A percentile compares a stretch with the other conserved stretches of the same genome.
Evolutionary conservation across 2,329 filamentous ascomycete genomes (phyloP).

Genomic region (Hymenoscyphus fraxineus): DNA sequence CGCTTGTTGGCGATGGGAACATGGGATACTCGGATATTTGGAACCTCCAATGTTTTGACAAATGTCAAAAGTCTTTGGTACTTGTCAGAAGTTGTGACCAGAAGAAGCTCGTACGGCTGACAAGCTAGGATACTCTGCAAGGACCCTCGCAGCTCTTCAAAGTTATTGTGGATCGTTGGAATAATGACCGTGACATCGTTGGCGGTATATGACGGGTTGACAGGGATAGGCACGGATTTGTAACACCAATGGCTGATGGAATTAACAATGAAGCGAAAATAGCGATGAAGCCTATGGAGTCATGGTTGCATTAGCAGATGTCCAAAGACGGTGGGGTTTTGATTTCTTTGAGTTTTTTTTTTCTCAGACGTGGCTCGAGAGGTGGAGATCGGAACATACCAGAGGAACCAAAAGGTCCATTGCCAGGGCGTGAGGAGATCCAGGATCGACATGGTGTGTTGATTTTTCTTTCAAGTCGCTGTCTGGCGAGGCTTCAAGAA

Average conservation of each 20-base stretch:
- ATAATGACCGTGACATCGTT: conserved; percentile 92
- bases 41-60: conserved; percentile 54
- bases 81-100: conserved; percentile 85
- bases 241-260: conserved; percentile 82
- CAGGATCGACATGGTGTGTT: conserved; percentile 14
- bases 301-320: background rate
- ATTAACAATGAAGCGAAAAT: conserved; percentile 80
- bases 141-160: conserved; percentile 78
- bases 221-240: conserved; percentile 76
- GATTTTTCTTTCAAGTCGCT: background rate
- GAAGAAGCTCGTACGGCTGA: conserved; percentile 67
- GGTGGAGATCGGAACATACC: conserved; percentile 19
- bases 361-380: background rate
- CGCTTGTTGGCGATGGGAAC: conserved; percentile 91
- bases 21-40: conserved; percentile 68
- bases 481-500: background rate
- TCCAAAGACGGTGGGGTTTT: background rate
- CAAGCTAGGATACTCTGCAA: conserved; percentile 73
- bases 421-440: conserved; percentile 14
- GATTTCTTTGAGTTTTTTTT: background rate
- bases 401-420: conserved; percentile 26
- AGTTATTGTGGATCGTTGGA: conserved; percentile 83
- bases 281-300: conserved; percentile 71
- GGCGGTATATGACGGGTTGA: conserved; percentile 63
- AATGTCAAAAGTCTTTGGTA: conserved; percentile 64